These are phyloP conservation scores for Rosa rugosa DNA, from an alignment of 306 rosid species.

Conservation along the genomic window DNA sequence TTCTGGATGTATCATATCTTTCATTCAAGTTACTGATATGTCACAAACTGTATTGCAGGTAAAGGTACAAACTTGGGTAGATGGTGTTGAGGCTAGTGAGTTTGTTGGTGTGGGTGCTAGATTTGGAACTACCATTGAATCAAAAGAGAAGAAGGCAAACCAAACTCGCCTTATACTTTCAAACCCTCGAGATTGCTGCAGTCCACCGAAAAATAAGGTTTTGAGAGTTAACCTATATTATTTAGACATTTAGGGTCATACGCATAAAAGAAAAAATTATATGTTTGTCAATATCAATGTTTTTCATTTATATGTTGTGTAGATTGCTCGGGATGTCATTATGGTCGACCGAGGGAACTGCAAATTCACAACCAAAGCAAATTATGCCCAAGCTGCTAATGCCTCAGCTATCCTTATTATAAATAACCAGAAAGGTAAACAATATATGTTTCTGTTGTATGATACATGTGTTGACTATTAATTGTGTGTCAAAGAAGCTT, in stretches of 20 bases:
- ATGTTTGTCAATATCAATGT: constrained; percentile 3
- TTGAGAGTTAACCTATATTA: constrained; percentile 13
- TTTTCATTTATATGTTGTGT: constrained; percentile 28
- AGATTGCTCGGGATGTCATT: constrained; percentile 85
- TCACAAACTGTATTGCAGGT: constrained; percentile 45
- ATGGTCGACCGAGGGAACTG: constrained; percentile 89
- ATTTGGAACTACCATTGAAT: constrained; percentile 82
- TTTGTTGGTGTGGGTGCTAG: constrained; percentile 95
- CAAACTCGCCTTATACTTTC: constrained; percentile 70
- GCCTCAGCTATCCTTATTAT: constrained; percentile 94
- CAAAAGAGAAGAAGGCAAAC: constrained; percentile 85
- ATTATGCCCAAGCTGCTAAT: constrained; percentile 74
- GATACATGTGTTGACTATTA: not conserved
- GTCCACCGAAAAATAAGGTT: constrained; percentile 68
- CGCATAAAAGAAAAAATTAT: constrained; percentile 3
- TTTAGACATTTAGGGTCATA: constrained; percentile 8
- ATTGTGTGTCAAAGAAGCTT: not conserved
- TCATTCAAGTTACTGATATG: not conserved
- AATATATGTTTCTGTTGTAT: not conserved
- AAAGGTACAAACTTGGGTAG: constrained; percentile 96
- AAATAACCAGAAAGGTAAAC: constrained; percentile 74
- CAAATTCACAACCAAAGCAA: constrained; percentile 84
- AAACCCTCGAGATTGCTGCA: constrained; percentile 82
- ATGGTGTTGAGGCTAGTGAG: constrained; percentile 68
- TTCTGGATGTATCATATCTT: not conserved